Percentiles rank a stretch among this genome's conserved stretches.
Evolutionary conservation across 2,329 filamentous ascomycete genomes (phyloP).

Genomic region (Trichoderma gracile): DNA sequence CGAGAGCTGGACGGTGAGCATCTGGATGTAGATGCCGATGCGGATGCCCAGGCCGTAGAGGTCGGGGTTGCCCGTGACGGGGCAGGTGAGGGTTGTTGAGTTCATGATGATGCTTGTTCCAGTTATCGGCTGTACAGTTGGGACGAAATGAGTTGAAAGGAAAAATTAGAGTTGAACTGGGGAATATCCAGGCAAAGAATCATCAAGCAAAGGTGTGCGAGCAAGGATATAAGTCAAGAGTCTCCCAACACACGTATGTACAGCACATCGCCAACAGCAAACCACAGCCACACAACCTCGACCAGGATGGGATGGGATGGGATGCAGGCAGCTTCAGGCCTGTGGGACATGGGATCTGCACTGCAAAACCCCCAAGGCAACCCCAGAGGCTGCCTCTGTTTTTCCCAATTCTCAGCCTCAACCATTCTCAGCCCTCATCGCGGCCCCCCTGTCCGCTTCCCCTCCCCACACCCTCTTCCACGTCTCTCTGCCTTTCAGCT

Average conservation of each 20-base stretch:
- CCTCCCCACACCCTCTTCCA: no score
- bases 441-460: not conserved
- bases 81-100: slow-evolving; percentile 23
- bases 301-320: not conserved
- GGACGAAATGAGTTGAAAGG: not conserved
- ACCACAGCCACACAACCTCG: slow-evolving; percentile 12
- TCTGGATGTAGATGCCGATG: slow-evolving; percentile 35
- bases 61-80: slow-evolving; percentile 31
- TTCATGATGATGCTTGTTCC: slow-evolving; percentile 1
- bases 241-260: not conserved
- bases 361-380: not conserved
- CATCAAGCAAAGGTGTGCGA: not conserved
- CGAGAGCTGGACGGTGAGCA: slow-evolving; percentile 33
- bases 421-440: not conserved
- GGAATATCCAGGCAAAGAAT: not conserved
- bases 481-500: not conserved
- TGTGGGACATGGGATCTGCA: not conserved
- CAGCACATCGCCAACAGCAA: not conserved
- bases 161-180: not conserved
- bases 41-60: slow-evolving; percentile 36
- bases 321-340: not conserved
- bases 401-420: slow-evolving; percentile 19
- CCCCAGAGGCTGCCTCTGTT: slow-evolving; percentile 1
- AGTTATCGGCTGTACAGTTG: not conserved
- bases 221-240: not conserved